Evolutionary conservation across 345 rosid genomes (phyloP), one percentile per base, ranked within the genome.

Genomic region (Eucalyptus erythrocorys): DNA sequence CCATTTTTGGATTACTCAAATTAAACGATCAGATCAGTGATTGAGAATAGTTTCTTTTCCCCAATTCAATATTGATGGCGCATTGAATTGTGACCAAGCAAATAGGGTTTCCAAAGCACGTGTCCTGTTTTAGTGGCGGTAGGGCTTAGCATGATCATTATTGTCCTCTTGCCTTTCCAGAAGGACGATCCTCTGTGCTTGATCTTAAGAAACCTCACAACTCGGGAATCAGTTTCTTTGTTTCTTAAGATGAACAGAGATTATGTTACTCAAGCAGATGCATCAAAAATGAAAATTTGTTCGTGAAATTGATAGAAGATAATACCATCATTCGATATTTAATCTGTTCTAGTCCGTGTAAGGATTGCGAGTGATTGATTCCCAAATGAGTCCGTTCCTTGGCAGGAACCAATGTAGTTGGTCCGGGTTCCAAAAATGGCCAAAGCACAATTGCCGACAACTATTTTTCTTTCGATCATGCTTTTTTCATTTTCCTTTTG

Each of bases 401-500:
- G 17, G 55, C 22, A 4, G 55, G 22, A 50, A 50, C 1, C 55
- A 50, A 50, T 16, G 13, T 24, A 0, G 64, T 4, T 13, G n/a
- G 30, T 24, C 6, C 64, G 3, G 55, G 55, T 50, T 50, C 0
- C 55, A 16, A 50, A 50, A 50, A 50, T 9, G 9, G 55, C 55
- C 55, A 50, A 50, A 17, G 55, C 55, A 50, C 55, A 50, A 50
- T 50, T 50, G 55, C 55, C 22, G 17, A 55, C 61, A 55, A 57
- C 30, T 57, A 57, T 24, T 57, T 57, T 57, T 57, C 27, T 24
- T 57, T 57, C 8, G 0, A 6, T 3, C 3, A 7, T 0, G 2
- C 22, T 0, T 50, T 50, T 50, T 50, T 50, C 8, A 16, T 50
- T 50, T 0, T 50, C 0, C 4, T 0, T 50, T 50, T 50, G 0